A percentile compares a stretch with the other conserved stretches of the same genome.
Evolutionary conservation across 1,284 basidiomycete genomes (phyloP).

Genomic region (Puccinia horiana): DNA sequence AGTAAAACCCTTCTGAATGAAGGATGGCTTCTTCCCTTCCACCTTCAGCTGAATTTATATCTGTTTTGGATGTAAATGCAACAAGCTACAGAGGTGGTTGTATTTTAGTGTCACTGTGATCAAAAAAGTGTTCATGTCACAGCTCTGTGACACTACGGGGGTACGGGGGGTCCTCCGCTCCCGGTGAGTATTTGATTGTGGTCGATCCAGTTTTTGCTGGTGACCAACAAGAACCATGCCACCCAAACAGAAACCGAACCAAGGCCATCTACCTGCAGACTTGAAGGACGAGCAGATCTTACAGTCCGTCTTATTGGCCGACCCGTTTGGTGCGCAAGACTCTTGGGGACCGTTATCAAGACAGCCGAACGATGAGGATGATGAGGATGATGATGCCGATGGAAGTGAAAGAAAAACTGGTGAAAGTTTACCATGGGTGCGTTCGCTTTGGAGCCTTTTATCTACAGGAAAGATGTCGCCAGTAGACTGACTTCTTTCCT

Average conservation of each 20-base stretch:
- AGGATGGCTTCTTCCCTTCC: too few relatives aligned
- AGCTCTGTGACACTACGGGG: too few relatives aligned
- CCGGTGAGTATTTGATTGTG: too few relatives aligned
- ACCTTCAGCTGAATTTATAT: too few relatives aligned
- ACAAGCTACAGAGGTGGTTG: too few relatives aligned
- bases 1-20: too few relatives aligned
- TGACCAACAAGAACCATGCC: conserved; percentile 26
- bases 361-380: conserved; percentile 29
- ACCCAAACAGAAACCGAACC: conserved; percentile 34
- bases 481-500: neutral
- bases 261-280: neutral
- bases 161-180: too few relatives aligned
- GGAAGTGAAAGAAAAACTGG: neutral
- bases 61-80: too few relatives aligned
- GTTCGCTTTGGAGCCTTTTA: neutral
- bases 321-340: conserved; percentile 33
- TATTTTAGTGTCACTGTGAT: too few relatives aligned
- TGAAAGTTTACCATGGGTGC: conserved; percentile 27
- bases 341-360: conserved; percentile 43
- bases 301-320: conserved; percentile 38
- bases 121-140: too few relatives aligned
- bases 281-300: conserved; percentile 40
- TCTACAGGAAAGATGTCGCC: neutral
- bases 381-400: conserved; percentile 22
- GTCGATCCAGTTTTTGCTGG: too few relatives aligned